Evolutionary conservation across 768 basidiomycete species (phyloP), one percentile per base, ranked within the genome.

Genomic region (Boletus reticuloceps): DNA sequence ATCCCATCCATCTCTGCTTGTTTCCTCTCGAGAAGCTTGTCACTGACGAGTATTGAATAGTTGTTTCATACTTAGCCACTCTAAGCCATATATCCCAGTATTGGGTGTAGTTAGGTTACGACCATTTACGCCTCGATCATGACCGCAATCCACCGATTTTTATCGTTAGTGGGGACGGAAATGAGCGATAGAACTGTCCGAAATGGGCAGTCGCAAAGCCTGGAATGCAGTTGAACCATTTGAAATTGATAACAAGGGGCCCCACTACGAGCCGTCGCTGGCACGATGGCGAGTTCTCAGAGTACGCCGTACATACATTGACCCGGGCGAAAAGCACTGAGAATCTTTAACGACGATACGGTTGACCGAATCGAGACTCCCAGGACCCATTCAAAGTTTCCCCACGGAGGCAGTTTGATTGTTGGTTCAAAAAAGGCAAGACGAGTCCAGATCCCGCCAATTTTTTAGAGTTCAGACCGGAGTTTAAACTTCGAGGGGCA

Each of bases 401-500:
- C 44, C 50, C 54, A 61, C 55, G 67, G 56, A 50, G 49, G 55
- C 52, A 53, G 49, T 47, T 41, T 54, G 64, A 69, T 69, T 58
- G 47, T 40, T 38, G n/a, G 47, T 22, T 36, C 56, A 16, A 41
- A 62, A 60, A 63, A 58, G 66, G 66, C 50, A 66, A 53, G 5
- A 8, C 17, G 52, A 56, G 63, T 59, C 65, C 59, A 58, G 69
- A 64, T 56, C 57, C 55, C 47, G 55, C 41, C 36, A 50, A 45
- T 34, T 39, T 50, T 51, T 64, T 67, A 63, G 66, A 62, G 69
- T 73, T 71, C 66, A 58, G 59, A 64, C 44, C 82, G 82, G 83
- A 81, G 82, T 77, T 76, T 73, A 66, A 81, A 82, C 66, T 56
- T 60, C 36, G 51, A 51, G 59, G 62, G 62, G 54, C 64, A 61